These are phyloP conservation scores for Apostasia ramifera DNA, from an alignment of 106 monocot species.

Conservation along the genomic window DNA sequence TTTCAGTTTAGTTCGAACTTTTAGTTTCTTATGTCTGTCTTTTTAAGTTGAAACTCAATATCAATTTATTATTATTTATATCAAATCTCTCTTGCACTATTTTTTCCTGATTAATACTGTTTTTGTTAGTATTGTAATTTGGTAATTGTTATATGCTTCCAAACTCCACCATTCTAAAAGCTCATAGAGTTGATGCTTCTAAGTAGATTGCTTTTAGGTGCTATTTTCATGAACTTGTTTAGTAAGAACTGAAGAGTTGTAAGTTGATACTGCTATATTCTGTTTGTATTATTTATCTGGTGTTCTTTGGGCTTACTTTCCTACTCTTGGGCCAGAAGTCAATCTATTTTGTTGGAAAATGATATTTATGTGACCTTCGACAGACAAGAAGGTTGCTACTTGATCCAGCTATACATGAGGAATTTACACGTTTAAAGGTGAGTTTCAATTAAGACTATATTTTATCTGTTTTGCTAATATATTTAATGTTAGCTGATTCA, in stretches of 20 bases:
- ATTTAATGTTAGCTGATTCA: not conserved
- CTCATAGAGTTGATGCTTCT: not conserved
- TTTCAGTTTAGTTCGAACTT: too few relatives aligned
- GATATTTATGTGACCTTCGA: conserved; percentile 4
- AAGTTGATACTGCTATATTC: too few relatives aligned
- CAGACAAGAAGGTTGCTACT: conserved; percentile 88
- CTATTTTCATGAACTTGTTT: not conserved
- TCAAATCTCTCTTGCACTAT: too few relatives aligned
- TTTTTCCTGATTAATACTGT: too few relatives aligned
- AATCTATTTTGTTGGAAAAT: conserved; percentile 1
- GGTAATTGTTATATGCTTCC: too few relatives aligned
- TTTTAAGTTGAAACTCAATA: too few relatives aligned
- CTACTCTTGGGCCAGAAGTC: not conserved
- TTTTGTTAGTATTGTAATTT: too few relatives aligned
- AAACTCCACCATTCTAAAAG: too few relatives aligned
- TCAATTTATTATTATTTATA: too few relatives aligned
- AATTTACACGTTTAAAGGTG: conserved; percentile 97
- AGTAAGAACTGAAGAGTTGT: not conserved
- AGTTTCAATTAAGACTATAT: not conserved
- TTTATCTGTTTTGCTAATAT: not conserved
- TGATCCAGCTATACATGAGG: conserved; percentile 98
- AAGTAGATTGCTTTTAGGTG: not conserved
- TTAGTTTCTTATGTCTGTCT: too few relatives aligned
- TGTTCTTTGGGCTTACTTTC: not conserved
- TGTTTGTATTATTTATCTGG: not conserved